Conservation (phyloP, 2,329 filamentous ascomycete genomes). For the Piedraia hortae region DNA sequence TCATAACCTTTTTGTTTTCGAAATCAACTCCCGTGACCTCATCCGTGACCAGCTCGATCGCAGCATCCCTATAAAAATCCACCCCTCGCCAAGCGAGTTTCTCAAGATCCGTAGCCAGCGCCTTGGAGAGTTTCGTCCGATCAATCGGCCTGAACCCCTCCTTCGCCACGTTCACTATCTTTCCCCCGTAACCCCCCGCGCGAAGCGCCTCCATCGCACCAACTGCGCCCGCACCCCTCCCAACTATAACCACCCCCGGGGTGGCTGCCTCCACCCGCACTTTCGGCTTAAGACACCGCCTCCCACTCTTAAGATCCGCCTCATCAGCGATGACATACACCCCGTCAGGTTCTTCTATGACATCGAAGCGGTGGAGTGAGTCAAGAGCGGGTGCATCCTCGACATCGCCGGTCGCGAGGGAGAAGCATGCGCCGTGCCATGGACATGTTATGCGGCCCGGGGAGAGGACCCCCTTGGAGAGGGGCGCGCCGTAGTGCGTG, state of each 20-base stretch:
- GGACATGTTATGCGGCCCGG: slow-evolving; percentile 73
- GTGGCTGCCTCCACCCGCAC: too few relatives aligned
- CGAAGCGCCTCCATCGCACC: slow-evolving; percentile 62
- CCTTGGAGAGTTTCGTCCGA: slow-evolving; percentile 85
- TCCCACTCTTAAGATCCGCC: slow-evolving; percentile 45
- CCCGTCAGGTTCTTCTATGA: slow-evolving; percentile 53
- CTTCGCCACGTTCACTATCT: slow-evolving; percentile 55
- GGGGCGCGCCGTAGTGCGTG: slow-evolving; percentile 71
- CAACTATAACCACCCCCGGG: slow-evolving; percentile 50
- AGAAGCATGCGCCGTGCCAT: slow-evolving; percentile 97
- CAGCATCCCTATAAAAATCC: slow-evolving; percentile 43
- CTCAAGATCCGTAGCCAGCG: slow-evolving; percentile 49
- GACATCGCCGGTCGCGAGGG: slow-evolving; percentile 64
- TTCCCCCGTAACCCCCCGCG: slow-evolving; percentile 50
- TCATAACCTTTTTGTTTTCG: slow-evolving; percentile 40
- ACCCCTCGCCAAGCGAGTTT: slow-evolving; percentile 55
- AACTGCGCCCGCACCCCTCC: slow-evolving; percentile 58
- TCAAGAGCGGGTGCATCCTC: slow-evolving; percentile 86
- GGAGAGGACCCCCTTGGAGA: slow-evolving; percentile 64
- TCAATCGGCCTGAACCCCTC: slow-evolving; percentile 65
- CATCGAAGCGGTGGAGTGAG: slow-evolving; percentile 54
- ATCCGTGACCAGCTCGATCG: slow-evolving; percentile 24
- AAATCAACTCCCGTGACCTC: slow-evolving; percentile 56
- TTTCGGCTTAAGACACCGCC: slow-evolving; percentile 45
- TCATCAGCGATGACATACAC: slow-evolving; percentile 69